Conservation (phyloP, 305 asterid genomes). For the Salvia sclarea region DNA sequence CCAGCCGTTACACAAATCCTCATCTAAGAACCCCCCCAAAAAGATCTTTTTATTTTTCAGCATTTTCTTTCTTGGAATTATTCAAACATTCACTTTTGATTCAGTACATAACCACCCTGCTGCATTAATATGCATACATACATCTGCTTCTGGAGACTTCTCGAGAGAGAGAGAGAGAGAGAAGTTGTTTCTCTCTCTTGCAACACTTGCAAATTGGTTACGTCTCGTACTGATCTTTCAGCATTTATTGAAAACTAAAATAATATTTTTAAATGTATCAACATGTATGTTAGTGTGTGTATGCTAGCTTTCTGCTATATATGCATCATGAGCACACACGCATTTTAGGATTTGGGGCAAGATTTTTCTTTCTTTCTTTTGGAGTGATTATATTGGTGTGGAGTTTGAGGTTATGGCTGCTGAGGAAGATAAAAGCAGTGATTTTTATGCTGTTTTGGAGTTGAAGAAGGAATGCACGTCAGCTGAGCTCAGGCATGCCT, state of each 20-base stretch:
- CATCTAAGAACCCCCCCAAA: conserved; percentile 22
- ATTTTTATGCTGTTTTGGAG: conserved; percentile 73
- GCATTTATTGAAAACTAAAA: conserved; percentile 12
- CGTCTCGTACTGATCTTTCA: conserved; percentile 35
- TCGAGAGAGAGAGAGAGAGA: conserved; percentile 24
- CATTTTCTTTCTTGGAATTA: background rate
- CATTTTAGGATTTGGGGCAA: background rate
- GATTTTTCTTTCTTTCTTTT: background rate
- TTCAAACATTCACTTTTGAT: conserved; percentile 5
- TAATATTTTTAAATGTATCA: background rate
- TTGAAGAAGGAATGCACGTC: conserved; percentile 73
- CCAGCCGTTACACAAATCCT: conserved; percentile 41
- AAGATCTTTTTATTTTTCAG: background rate
- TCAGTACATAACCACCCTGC: conserved; percentile 13
- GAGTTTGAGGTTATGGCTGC: conserved; percentile 50
- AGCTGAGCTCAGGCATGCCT: conserved; percentile 68
- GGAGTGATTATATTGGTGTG: conserved; percentile 12
- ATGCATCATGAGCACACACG: conserved; percentile 16
- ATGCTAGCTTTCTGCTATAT: background rate
- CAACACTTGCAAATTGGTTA: conserved; percentile 30
- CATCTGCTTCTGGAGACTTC: conserved; percentile 53
- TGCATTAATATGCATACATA: conserved; percentile 20
- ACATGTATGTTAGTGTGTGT: background rate
- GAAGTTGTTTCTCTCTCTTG: conserved; percentile 14
- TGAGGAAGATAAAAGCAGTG: conserved; percentile 43